Conservation (phyloP, 2,329 filamentous ascomycete genomes). For the Cladosporium sp. region DNA sequence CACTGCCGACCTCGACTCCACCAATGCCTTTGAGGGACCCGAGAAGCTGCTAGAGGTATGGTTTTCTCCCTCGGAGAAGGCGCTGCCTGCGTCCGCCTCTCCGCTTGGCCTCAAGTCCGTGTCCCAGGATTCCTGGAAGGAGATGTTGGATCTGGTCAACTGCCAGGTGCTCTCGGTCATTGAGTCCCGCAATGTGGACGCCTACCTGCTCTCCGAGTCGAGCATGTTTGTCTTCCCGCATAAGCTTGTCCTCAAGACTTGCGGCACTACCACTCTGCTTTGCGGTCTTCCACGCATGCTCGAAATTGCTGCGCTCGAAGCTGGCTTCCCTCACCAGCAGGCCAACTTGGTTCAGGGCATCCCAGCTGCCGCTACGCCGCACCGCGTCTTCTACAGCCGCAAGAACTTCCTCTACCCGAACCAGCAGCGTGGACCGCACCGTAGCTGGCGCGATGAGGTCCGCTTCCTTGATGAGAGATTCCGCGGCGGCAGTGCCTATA, state of each 20-base stretch:
- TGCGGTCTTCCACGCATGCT: conserved; percentile 86
- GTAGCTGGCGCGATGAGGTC: conserved; percentile 97
- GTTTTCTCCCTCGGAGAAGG: conserved; percentile 79
- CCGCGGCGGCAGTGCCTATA: conserved; percentile 89
- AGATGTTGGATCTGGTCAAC: conserved; percentile 96
- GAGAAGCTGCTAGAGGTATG: conserved; percentile 98
- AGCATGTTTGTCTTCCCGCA: conserved; percentile 99
- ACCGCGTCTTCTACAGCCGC: conserved; percentile 96
- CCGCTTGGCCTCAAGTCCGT: conserved; percentile 84
- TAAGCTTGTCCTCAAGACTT: conserved; percentile 98
- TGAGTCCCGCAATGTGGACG: conserved; percentile 89
- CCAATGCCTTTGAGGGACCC: conserved; percentile 94
- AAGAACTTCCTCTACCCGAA: conserved; percentile 98
- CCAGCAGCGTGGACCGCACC: conserved; percentile 88
- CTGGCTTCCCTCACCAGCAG: conserved; percentile 83
- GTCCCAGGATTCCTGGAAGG: conserved; percentile 81
- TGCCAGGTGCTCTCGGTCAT: conserved; percentile 97
- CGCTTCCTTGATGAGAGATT: conserved; percentile 90
- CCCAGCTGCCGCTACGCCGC: conserved; percentile 77
- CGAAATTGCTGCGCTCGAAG: conserved; percentile 83
- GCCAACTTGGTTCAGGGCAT: conserved; percentile 66
- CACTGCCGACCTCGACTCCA: conserved; percentile 82
- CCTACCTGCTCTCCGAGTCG: conserved; percentile 95
- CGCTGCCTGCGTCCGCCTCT: conserved; percentile 68
- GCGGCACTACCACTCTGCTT: conserved; percentile 91